Evolutionary conservation across 768 basidiomycete species (phyloP).

Genomic region (Hypholoma fasciculare): DNA sequence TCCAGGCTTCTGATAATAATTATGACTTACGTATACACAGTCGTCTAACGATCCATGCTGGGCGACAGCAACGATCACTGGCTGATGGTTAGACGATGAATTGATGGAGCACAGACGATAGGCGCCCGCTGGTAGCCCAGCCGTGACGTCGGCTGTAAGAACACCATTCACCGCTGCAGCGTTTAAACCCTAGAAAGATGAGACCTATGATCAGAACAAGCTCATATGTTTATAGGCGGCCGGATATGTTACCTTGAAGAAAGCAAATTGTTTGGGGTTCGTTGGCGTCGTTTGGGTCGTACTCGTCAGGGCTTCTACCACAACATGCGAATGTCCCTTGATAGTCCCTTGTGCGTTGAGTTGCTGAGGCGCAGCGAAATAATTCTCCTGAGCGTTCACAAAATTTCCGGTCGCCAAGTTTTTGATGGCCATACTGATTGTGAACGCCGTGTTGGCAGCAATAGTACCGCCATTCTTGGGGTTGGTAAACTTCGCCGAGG

Average conservation of each 20-base stretch:
- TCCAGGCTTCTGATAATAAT: slow-evolving; percentile 7
- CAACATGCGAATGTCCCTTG: slow-evolving; percentile 57
- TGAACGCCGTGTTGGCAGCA: slow-evolving; percentile 45
- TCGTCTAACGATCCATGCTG: slow-evolving; percentile 66
- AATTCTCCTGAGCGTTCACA: slow-evolving; percentile 50
- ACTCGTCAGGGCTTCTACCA: slow-evolving; percentile 48
- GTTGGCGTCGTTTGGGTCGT: slow-evolving; percentile 44
- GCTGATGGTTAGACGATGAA: slow-evolving; percentile 58
- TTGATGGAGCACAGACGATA: slow-evolving; percentile 65
- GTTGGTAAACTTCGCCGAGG: slow-evolving; percentile 43
- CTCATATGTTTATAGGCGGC: neutral
- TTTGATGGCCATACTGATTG: slow-evolving; percentile 46
- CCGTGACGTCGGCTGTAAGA: slow-evolving; percentile 48
- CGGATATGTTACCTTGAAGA: slow-evolving; percentile 43
- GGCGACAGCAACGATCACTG: slow-evolving; percentile 55
- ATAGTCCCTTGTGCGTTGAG: slow-evolving; percentile 48
- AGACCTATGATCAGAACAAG: neutral
- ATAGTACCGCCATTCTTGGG: slow-evolving; percentile 46
- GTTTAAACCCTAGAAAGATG: slow-evolving; percentile 50
- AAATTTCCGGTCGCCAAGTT: slow-evolving; percentile 51
- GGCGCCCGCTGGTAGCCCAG: slow-evolving; percentile 55
- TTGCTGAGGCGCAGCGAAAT: slow-evolving; percentile 57
- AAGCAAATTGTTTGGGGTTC: slow-evolving; percentile 52
- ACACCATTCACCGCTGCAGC: slow-evolving; percentile 44
- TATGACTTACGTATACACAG: slow-evolving; percentile 53